Evolutionary conservation across 1,284 basidiomycete genomes (phyloP), one percentile per base, ranked within the genome.

Genomic region (Leccinum angustisporum): DNA sequence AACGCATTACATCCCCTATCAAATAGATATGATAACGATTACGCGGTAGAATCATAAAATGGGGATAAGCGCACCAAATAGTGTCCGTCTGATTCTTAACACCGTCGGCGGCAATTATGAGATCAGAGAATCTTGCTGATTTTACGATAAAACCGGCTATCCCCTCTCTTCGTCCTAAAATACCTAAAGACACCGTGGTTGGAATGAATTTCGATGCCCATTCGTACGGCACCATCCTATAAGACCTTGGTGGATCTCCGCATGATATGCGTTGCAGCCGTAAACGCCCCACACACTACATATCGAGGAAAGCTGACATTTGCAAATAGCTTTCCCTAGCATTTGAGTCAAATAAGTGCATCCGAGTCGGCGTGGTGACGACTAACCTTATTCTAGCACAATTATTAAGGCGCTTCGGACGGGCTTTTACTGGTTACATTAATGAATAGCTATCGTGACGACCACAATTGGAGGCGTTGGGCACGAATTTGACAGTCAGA

Each of bases 31-130:
- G 43, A 62, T 64, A 33, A 52, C 27, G 34, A 46, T 56, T 53
- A 54, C 40, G 34, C 36, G 46, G 18, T 43, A 53, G 46, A 53
- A 18, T 51, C 16, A 48, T 48, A 43, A 30, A 50, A 61, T 57
- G 46, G 61, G 36, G 53, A 58, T 60, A 60, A 50, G 53, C 71
- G 59, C 56, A 72, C 74, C 50, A 67, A 65, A 21, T 68, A 62
- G 30, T 61, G 61, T 65, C 66, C 6, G 69, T 71, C 16, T 55
- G 54, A 58, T 63, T 69, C 54, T 69, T 70, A 40, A 72, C 66
- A 25, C 72, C 75, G 58, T 72, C 69, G 8, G 70, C 68, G 43
- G 67, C 69, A 33, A 75, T 58, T 40, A 74, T 67, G 43, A 71
- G 59, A 61, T 73, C 70, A 33, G 59, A 27, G 46, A 71, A 56